Percentiles rank a stretch among this genome's conserved stretches.
phyloP scores from a whole-genome alignment of 108 stramenopile species.

The Pelagomonas calceolata region DNA sequence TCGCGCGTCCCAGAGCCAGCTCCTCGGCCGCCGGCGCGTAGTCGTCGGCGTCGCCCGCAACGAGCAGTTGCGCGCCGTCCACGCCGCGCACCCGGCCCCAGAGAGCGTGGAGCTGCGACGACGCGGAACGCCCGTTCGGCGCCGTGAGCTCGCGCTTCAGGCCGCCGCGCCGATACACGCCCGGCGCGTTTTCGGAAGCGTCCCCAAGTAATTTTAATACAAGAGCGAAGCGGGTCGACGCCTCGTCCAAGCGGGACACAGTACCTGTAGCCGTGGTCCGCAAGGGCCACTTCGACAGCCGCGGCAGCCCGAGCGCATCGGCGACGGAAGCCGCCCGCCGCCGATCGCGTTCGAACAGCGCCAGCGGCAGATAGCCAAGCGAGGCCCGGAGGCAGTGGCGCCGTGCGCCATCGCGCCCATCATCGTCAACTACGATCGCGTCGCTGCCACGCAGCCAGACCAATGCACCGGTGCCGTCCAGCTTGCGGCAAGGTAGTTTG shows the following conservation, averaged over 20 bases:
- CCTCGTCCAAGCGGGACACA: neutral
- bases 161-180: neutral
- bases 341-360: too few species aligned
- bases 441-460: too few species aligned
- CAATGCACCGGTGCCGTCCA: too few species aligned
- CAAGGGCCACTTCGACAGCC: neutral
- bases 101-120: too few species aligned
- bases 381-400: too few species aligned
- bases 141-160: neutral
- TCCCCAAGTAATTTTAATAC: neutral
- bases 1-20: neutral
- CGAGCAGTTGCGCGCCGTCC: neutral
- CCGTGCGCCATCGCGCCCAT: too few species aligned
- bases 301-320: too few species aligned
- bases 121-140: neutral
- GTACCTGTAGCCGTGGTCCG: neutral
- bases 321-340: too few species aligned
- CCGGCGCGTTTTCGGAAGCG: neutral
- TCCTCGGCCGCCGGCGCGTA: neutral
- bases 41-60: neutral
- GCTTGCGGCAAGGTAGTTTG: too few species aligned
- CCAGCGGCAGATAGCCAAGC: too few species aligned
- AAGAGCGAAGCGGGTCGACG: neutral
- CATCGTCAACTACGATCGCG: too few species aligned
- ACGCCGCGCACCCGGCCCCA: neutral